phyloP scores from a whole-genome alignment of 75 land plant species.

The Pseudotsuga menziesii region DNA sequence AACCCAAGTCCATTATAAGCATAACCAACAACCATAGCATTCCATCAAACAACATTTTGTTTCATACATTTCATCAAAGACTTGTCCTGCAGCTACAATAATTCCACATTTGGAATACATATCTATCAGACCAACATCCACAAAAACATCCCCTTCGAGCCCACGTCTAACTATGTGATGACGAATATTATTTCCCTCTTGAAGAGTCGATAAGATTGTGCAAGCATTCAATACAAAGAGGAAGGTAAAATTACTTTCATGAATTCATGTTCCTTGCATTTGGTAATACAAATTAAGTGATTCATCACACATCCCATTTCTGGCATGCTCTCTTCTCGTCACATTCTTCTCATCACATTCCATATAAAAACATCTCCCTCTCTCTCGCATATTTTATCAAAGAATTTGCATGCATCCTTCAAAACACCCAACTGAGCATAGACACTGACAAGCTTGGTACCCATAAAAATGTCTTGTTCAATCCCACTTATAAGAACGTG shows the following conservation, averaged over 20 bases:
- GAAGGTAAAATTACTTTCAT: conserved; percentile 50
- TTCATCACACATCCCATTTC: conserved; percentile 37
- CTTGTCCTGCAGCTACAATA: conserved; percentile 20
- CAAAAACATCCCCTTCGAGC: conserved; percentile 20
- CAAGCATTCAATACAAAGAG: conserved; percentile 63
- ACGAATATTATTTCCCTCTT: conserved; percentile 49
- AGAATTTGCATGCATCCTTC: conserved; percentile 44
- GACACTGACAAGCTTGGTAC: conserved; percentile 43
- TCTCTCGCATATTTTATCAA: conserved; percentile 50
- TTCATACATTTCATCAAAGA: conserved; percentile 45
- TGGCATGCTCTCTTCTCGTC: conserved; percentile 55
- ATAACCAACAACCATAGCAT: conserved; percentile 56
- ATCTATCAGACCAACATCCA: conserved; percentile 43
- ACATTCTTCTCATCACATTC: conserved; percentile 58
- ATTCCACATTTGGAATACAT: conserved; percentile 39
- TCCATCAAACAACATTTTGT: conserved; percentile 70
- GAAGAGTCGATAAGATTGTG: conserved; percentile 31
- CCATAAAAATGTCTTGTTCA: conserved; percentile 23
- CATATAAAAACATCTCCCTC: conserved; percentile 7
- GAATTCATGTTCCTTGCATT: conserved; percentile 54
- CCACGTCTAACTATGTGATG: conserved; percentile 43
- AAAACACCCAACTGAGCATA: conserved; percentile 27
- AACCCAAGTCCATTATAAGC: conserved; percentile 11
- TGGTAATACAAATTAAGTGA: conserved; percentile 57
- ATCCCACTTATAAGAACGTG: conserved; percentile 29